Evolutionary conservation across 2,329 filamentous ascomycete genomes (phyloP), one percentile per base, ranked within the genome.

Genomic region (Fusarium sarcochroum): DNA sequence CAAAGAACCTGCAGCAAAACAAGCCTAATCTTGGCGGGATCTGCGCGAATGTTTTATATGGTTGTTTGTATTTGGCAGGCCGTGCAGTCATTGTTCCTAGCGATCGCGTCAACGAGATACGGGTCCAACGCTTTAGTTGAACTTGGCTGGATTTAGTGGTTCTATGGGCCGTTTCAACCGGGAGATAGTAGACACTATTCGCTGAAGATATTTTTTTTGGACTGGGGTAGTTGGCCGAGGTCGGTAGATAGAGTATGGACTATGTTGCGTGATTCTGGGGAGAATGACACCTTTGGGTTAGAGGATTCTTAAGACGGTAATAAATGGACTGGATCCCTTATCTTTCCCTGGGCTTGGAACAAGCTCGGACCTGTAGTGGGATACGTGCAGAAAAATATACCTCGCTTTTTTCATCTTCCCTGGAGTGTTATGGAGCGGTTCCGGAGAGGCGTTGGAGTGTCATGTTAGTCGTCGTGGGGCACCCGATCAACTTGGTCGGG

Each of bases 11-110:
- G 13, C 20, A 27, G 7, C 5, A n/a, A n/a, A n/a, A 17, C 25
- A 7, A 7, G 11, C 15, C 30, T 0, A 2, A 3, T 9, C 6
- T 18, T 37, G 41, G 7, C 13, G 32, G 18, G 46, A 42, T 57
- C 53, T 34, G 32, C 25, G 27, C 3, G n/a, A 35, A 17, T 25
- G 4, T 25, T 46, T 46, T 37, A 42, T 40, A 49, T 2, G 17
- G 1, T n/a, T 30, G 7, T 3, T 37, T 9, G 13, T 6, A 37
- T 37, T 35, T 27, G 59, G 30, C 27, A 30, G 32, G 46, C 25
- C 27, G 69, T 70, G 45, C 51, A 46, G 62, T 69, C 65, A 71
- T 71, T 52, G 27, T 44, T 47, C 57, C 69, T 46, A 59, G 58
- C 25, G 42, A 71, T 71, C 56, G 69, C 69, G 69, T 71, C 69